A percentile compares a stretch with the other conserved stretches of the same genome.
These are phyloP conservation scores for Xylariales sp. DNA, from an alignment of 2,329 filamentous ascomycete genomes.

Conservation along the genomic window DNA sequence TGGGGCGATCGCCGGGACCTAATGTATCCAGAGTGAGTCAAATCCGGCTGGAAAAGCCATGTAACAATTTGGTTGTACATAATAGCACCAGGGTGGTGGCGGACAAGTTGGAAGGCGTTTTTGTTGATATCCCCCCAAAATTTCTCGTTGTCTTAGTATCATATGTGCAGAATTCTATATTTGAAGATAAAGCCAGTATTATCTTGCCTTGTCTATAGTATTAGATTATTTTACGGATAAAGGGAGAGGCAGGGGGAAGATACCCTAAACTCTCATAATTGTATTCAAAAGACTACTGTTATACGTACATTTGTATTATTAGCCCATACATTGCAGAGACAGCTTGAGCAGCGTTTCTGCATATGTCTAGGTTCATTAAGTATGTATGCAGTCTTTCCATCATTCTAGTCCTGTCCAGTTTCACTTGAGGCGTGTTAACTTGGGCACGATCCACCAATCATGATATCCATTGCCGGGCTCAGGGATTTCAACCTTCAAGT, in stretches of 20 bases:
- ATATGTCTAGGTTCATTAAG: not conserved
- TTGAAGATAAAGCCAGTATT: not conserved
- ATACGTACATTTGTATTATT: not conserved
- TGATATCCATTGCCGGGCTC: constrained; percentile 67
- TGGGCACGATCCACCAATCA: constrained; percentile 74
- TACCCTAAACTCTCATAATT: not conserved
- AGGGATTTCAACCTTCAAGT: constrained; percentile 64
- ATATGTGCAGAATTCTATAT: not conserved
- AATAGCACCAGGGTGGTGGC: constrained; percentile 5
- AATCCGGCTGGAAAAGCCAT: not conserved
- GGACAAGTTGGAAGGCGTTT: constrained; percentile 7
- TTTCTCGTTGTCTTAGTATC: not conserved
- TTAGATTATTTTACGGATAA: not conserved
- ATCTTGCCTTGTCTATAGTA: not conserved
- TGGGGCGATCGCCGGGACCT: not conserved
- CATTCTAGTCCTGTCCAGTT: not conserved
- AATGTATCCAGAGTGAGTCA: not conserved
- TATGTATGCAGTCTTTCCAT: not conserved
- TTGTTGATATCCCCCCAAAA: not conserved
- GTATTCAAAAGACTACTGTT: not conserved
- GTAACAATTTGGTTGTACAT: constrained; percentile 12
- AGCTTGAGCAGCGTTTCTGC: not conserved
- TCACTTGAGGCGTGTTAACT: constrained; percentile 49
- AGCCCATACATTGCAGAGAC: not conserved
- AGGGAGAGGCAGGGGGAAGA: no score